Evolutionary conservation across 441 rosid species (phyloP), one percentile per base, ranked within the genome.

Genomic region (Erodium moschatum): DNA sequence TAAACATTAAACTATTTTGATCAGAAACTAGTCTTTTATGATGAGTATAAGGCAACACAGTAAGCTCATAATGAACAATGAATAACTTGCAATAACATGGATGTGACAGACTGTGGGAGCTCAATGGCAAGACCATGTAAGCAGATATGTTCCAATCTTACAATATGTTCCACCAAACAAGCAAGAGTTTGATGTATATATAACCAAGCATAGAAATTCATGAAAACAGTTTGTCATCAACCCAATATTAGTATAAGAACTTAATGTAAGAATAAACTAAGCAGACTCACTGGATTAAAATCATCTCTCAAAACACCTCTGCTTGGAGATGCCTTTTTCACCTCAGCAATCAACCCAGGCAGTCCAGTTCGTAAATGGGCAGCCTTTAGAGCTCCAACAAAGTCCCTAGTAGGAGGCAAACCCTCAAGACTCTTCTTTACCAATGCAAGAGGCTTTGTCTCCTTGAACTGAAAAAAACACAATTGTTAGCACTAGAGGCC

Each of bases 321-420:
- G 71, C 97, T 94, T 10, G 97, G 99, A 76, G 99, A 94, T 72
- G 97, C 99, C 85, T 91, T 91, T 82, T 94, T 94, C 69, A 94
- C 99, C 80, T 94, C 99, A 70, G 99, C 99, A 70, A 91, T 91
- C 85, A 94, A 81, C 63, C 85, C 92, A 11, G 99, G 97, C 52
- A 91, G 73, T 50, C 91, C 90, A 72, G 97, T 88, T 65, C 89
- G 83, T 38, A 24, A 65, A 79, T 80, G 74, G 72, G 96, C 97
- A 24, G 78, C 85, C 76, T 72, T 91, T 38, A 94, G 94, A 71
- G 96, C 94, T 33, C 90, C 92, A 3, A 87, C 31, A 52, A 91
- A 94, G 75, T 94, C 99, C 76, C 87, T 87, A 2, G 91, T 70
- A 0, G 96, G 87, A 61, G 86, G 87, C 76, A 91, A 89, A 77